Evolutionary conservation across 306 rosid species (phyloP), one percentile per base, ranked within the genome.

Genomic region (Mimosa pudica): DNA sequence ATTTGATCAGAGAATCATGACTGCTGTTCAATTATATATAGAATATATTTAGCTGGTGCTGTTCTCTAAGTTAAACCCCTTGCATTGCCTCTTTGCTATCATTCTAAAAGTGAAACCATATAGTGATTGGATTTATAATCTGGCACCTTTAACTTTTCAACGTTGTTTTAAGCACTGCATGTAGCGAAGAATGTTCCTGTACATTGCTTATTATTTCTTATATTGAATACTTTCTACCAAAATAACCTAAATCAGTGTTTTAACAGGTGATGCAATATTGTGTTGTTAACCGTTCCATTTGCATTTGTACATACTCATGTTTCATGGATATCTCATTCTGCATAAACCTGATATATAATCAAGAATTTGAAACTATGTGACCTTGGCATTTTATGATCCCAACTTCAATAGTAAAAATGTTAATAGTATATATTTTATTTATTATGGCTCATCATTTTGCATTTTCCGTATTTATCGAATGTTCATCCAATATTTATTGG

Each of bases 401-500:
- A 49, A 8, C 33, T 70, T 41, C 60, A 20, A 76, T 74, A 54
- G 3, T 54, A 11, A 36, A 49, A 10, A 10, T 36, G 41, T 47
- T 5, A 48, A 70, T 69, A 57, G 10, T 45, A 14, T 18, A 32
- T 69, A 16, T 67, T 66, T 61, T 2, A 24, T 54, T 14, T 18
- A 62, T 8, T 52, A 12, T 54, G 33, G 51, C 70, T 49, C 36
- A 35, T 60, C 71, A 52, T 7, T 65, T 42, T 82, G 68, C 71
- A 32, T 65, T 41, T 63, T 42, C 38, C 75, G 45, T 70, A 45
- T 24, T 72, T 54, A 3, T 47, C 74, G 20, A 8, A 64, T 6
- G 41, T 74, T 63, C 70, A 57, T 47, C 41, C 46, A 74, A 64
- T 71, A 30, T 75, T 70, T 10, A 65, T 41, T 73, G 52, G 70